These are phyloP conservation scores for Neostapfia colusana DNA, from an alignment of 176 grass and related monocot genomes.

Conservation along the genomic window DNA sequence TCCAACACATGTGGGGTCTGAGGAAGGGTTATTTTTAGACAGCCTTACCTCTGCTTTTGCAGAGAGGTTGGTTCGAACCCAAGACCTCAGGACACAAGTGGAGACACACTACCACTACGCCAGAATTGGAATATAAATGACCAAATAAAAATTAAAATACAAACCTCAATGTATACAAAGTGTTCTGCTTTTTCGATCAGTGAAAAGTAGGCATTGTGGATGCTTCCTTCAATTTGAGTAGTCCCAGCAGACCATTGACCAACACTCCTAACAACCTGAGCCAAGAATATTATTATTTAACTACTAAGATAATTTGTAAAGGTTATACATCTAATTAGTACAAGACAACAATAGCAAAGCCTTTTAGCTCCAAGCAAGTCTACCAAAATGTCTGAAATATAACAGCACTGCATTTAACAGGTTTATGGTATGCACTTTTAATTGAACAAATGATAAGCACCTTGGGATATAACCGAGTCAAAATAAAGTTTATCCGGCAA, in stretches of 20 bases:
- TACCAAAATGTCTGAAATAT: not conserved
- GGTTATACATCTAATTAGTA: not conserved
- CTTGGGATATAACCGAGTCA: not conserved
- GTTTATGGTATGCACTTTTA: not conserved
- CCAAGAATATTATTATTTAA: conserved; percentile 15
- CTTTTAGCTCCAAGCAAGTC: not conserved
- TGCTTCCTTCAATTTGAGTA: conserved; percentile 95
- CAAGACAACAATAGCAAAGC: not conserved
- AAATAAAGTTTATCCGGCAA: not conserved
- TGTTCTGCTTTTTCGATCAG: conserved; percentile 94
- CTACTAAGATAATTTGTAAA: not conserved
- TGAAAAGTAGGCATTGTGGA: conserved; percentile 89
- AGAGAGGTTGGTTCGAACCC: too few relatives aligned
- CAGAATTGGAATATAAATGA: not conserved
- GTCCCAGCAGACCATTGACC: conserved; percentile 98
- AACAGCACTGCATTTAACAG: not conserved
- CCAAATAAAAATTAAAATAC: conserved; percentile 12
- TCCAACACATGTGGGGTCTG: too few relatives aligned
- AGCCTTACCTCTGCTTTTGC: too few relatives aligned
- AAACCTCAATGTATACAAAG: conserved; percentile 96
- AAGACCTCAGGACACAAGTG: too few relatives aligned
- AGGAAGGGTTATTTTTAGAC: too few relatives aligned
- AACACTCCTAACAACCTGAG: conserved; percentile 92
- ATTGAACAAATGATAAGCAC: not conserved
- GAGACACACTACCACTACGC: too few relatives aligned